Percentiles rank a stretch among this genome's conserved stretches.
phyloP scores from a whole-genome alignment of 148 eudicot genomes.

The Vaccinium myrtillus region DNA sequence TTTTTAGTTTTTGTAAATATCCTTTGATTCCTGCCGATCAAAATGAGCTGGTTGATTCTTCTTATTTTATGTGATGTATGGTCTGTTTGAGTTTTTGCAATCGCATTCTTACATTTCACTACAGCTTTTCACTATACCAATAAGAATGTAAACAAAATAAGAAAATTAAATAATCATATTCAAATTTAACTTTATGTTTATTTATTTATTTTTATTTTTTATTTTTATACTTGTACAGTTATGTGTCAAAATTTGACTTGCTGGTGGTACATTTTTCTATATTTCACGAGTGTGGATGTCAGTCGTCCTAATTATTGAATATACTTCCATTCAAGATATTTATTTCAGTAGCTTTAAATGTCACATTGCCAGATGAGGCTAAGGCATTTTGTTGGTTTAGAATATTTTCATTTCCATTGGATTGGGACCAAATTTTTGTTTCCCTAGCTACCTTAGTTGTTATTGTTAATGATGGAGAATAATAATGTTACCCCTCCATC shows the following conservation, averaged over 20 bases:
- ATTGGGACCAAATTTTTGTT: not conserved
- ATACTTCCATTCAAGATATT: not conserved
- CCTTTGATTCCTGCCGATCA: not conserved
- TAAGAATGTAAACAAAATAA: not conserved
- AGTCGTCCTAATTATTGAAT: not conserved
- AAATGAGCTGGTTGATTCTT: not conserved
- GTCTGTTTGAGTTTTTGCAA: not conserved
- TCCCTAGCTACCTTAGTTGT: not conserved
- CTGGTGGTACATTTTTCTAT: not conserved
- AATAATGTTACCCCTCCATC: not conserved
- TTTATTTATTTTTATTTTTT: not conserved
- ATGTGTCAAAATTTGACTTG: not conserved
- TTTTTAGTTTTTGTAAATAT: not conserved
- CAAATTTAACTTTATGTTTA: not conserved
- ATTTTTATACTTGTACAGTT: not conserved
- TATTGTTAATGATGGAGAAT: not conserved
- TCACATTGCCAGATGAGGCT: not conserved
- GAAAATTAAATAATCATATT: not conserved
- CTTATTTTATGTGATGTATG: not conserved
- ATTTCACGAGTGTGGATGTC: not conserved
- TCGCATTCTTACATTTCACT: not conserved
- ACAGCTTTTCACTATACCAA: not conserved
- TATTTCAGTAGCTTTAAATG: not conserved
- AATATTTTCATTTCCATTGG: constrained; percentile 11
- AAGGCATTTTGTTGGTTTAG: not conserved